Base-by-base conservation (phyloP, 495 filamentous ascomycete genomes). In the Cercophora scortea region DNA sequence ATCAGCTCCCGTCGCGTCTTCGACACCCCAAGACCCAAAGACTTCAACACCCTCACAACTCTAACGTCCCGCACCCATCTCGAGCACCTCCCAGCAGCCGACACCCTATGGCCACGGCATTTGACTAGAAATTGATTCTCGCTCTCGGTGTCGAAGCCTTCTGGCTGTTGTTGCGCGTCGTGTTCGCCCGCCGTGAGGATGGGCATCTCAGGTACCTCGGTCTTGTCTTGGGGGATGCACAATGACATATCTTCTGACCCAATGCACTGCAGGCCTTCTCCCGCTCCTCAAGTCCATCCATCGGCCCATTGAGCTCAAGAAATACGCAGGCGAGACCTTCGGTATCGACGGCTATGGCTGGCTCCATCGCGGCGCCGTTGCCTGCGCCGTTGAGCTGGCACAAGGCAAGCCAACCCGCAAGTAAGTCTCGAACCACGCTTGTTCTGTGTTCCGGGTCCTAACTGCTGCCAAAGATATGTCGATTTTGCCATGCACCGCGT, bases 311-410 rank as follows among this genome's bases (percentile, higher is more conserved):
- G 84, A 90, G 52, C 72, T 99, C 48, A 94, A 87, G 64, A 88
- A 90, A 60, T 97, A 88, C 66, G 77, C 79, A 11, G 92, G 91
- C 33, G 86, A 92, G 66, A 95, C 88, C 3, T 79, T 99, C 41
- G 94, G 87, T 3, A 82, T 99, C 13, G 94, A 99, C 68, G 91
- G 87, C 52, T 99, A 99, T 75, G 93, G 90, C 63, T 99, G 94
- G 94, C 83, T 99, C 35, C 94, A 99, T 65, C 87, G 94, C 56
- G 94, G 92, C 33, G 88, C 90, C 19, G 82, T 94, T 47, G 77
- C 90, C 19, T 99, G 93, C 66, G 87, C 92, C 50, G 83, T 95
- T 55, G 94, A 97, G 54, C 77, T 99, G 44, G 94, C 91, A 32
- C 76, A 89, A 58, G 88, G 85, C 58, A 90, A 86, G 66, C 90